phyloP scores from a whole-genome alignment of 2,329 filamentous ascomycete genomes.

The Colletotrichum liriopes region DNA sequence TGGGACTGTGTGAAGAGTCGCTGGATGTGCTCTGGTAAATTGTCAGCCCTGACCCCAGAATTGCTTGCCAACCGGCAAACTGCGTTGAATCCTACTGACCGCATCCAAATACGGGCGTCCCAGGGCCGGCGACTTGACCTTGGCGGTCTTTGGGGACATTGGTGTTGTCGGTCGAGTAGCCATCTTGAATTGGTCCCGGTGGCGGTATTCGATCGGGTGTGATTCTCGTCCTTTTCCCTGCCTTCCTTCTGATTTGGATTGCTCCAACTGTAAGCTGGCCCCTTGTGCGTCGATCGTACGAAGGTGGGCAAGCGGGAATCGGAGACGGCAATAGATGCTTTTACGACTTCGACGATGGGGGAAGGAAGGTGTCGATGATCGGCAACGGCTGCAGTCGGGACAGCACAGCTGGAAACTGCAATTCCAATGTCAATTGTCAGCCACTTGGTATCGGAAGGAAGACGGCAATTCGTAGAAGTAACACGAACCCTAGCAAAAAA shows the following conservation, averaged over 20 bases:
- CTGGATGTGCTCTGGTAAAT: slow-evolving; percentile 77
- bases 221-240: not conserved
- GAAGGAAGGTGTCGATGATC: slow-evolving; percentile 16
- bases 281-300: not conserved
- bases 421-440: slow-evolving; percentile 6
- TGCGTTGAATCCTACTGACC: slow-evolving; percentile 61
- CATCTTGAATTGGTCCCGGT: slow-evolving; percentile 52
- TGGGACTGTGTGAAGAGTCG: slow-evolving; percentile 74
- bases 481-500: not conserved
- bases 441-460: not conserved
- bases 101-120: slow-evolving; percentile 75
- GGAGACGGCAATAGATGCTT: not conserved
- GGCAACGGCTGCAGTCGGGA: slow-evolving; percentile 22
- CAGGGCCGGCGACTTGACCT: slow-evolving; percentile 72
- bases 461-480: not conserved
- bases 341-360: not conserved
- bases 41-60: slow-evolving; percentile 36
- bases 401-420: slow-evolving; percentile 5
- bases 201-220: not conserved
- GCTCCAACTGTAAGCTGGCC: not conserved
- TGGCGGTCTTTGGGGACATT: slow-evolving; percentile 70
- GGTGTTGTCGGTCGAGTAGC: slow-evolving; percentile 64
- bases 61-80: slow-evolving; percentile 34
- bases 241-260: not conserved
- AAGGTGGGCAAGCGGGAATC: not conserved